phyloP scores from a whole-genome alignment of 306 rosid genomes.

The Phaseolus lunatus region DNA sequence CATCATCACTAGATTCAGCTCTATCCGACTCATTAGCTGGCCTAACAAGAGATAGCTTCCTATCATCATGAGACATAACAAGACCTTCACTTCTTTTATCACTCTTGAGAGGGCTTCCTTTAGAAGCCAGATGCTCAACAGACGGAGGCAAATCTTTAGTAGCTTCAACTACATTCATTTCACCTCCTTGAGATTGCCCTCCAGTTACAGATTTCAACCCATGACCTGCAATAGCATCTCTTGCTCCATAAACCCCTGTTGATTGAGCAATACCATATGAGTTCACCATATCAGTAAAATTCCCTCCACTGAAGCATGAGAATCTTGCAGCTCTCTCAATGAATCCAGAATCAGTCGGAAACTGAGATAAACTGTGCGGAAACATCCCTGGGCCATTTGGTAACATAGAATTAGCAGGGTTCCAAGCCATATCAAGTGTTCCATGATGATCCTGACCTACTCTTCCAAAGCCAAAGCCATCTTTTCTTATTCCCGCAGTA shows the following conservation, averaged over 20 bases:
- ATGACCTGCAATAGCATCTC: constrained; percentile 59
- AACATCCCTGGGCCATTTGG: constrained; percentile 63
- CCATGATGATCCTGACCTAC: constrained; percentile 57
- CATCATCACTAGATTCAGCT: constrained; percentile 71
- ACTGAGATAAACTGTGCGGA: constrained; percentile 78
- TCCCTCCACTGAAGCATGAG: constrained; percentile 81
- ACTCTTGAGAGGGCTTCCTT: constrained; percentile 63
- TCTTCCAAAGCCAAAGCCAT: constrained; percentile 57
- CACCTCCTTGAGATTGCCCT: constrained; percentile 58
- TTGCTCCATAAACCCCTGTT: constrained; percentile 51
- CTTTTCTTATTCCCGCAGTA: constrained; percentile 59
- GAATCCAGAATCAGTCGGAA: constrained; percentile 88
- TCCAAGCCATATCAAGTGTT: constrained; percentile 74
- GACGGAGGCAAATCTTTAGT: constrained; percentile 57
- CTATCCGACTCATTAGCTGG: constrained; percentile 74
- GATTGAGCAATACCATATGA: constrained; percentile 72
- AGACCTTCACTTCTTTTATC: constrained; percentile 64
- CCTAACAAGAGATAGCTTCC: constrained; percentile 58
- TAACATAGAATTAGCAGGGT: constrained; percentile 56
- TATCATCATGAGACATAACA: constrained; percentile 67
- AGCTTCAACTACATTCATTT: constrained; percentile 59
- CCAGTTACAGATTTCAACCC: constrained; percentile 52
- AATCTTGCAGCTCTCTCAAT: constrained; percentile 92
- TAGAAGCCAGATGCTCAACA: constrained; percentile 55
- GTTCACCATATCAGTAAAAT: constrained; percentile 60